Percentiles rank a stretch among this genome's conserved stretches.
phyloP scores from a whole-genome alignment of 1,139 yeast species.

The Magnusiomyces magnusii region DNA sequence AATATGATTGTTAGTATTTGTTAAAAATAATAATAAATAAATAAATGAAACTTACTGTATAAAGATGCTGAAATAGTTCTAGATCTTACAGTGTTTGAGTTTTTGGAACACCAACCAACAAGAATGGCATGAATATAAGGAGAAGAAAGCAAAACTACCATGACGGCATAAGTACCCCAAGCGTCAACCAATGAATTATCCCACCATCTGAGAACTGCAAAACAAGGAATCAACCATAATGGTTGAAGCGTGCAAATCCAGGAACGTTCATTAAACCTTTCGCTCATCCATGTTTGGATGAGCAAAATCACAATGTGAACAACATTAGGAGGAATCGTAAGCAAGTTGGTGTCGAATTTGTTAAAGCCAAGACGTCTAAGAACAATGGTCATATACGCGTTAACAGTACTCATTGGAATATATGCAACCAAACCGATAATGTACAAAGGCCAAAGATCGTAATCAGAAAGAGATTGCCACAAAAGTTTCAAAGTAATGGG shows the following conservation, averaged over 20 bases:
- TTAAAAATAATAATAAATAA: too few relatives aligned
- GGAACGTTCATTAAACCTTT: conserved; percentile 41
- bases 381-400: conserved; percentile 44
- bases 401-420: conserved; percentile 37
- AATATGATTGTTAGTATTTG: too few relatives aligned
- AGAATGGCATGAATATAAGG: conserved; percentile 46
- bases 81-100: conserved; percentile 51
- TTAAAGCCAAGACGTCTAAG: conserved; percentile 48
- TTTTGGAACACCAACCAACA: conserved; percentile 54
- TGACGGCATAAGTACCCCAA: conserved; percentile 47
- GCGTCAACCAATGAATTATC: conserved; percentile 37
- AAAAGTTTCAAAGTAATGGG: conserved; percentile 40
- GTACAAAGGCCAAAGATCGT: conserved; percentile 53
- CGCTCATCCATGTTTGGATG: conserved; percentile 33
- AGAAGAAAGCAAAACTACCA: conserved; percentile 40
- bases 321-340: conserved; percentile 45
- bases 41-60: conserved; percentile 56
- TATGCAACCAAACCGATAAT: conserved; percentile 42
- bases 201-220: conserved; percentile 46
- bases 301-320: conserved; percentile 38
- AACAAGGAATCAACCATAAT: conserved; percentile 38
- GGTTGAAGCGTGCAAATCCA: conserved; percentile 20
- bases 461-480: conserved; percentile 40
- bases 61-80: conserved; percentile 56
- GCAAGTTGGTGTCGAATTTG: conserved; percentile 47